These are phyloP conservation scores for Talaromyces sp. DNA, from an alignment of 2,329 filamentous ascomycete species.

Conservation along the genomic window DNA sequence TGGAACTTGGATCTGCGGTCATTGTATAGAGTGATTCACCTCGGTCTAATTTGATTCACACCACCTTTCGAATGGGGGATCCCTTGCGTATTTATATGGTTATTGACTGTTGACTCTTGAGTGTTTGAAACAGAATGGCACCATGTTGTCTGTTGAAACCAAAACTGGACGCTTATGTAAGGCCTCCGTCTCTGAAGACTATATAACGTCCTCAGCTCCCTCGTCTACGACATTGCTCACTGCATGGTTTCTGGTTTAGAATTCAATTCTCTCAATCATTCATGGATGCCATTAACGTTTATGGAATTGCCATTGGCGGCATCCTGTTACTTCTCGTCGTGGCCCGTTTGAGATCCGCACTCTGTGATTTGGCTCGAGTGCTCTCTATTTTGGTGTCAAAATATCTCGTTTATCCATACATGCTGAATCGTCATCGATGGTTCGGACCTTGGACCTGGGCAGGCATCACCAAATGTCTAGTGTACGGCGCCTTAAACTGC, in stretches of 20 bases:
- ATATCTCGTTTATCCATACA: slow-evolving; percentile 17
- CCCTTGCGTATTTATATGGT: neutral
- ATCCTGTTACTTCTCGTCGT: neutral
- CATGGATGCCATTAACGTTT: neutral
- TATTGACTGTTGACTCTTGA: neutral
- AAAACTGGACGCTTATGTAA: neutral
- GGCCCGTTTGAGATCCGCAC: neutral
- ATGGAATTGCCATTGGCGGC: neutral
- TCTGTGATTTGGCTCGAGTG: neutral
- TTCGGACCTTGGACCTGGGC: slow-evolving; percentile 18
- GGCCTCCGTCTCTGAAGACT: neutral
- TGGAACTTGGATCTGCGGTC: neutral
- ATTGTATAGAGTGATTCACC: neutral
- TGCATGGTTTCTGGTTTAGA: neutral
- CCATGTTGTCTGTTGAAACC: neutral
- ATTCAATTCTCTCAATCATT: neutral
- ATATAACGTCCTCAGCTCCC: neutral
- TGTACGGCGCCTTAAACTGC: neutral
- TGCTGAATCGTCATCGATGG: slow-evolving; percentile 18
- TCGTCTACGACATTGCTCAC: neutral
- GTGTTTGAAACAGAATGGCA: neutral
- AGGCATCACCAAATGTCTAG: slow-evolving; percentile 14
- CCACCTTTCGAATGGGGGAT: neutral
- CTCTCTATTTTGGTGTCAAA: neutral
- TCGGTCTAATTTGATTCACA: neutral